Percentiles rank a stretch among this genome's conserved stretches.
Evolutionary conservation across 805 yeast genomes (phyloP).

Genomic region (Pichia eremophila): DNA sequence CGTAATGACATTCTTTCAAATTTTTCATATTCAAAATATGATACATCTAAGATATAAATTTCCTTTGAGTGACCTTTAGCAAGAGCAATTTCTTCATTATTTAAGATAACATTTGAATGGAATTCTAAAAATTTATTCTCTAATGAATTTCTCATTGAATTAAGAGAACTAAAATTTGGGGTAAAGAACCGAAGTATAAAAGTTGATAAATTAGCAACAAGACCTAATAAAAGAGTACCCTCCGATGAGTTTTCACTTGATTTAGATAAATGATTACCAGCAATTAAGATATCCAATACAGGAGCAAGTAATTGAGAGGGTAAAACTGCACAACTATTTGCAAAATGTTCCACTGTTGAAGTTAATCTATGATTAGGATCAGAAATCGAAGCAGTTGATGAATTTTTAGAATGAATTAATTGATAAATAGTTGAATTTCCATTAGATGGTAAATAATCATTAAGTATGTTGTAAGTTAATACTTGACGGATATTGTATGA

Average conservation of each 20-base stretch:
- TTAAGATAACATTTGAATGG: conserved; percentile 72
- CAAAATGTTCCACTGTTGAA: conserved; percentile 66
- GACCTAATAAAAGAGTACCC: conserved; percentile 68
- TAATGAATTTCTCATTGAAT: conserved; percentile 63
- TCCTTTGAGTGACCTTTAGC: conserved; percentile 76
- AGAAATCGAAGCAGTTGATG: conserved; percentile 29
- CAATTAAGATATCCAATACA: conserved; percentile 62
- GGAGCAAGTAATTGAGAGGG: conserved; percentile 85
- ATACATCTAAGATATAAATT: conserved; percentile 62
- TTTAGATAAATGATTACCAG: conserved; percentile 67
- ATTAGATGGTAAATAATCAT: conserved; percentile 61
- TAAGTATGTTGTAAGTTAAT: conserved; percentile 55
- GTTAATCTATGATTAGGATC: conserved; percentile 83
- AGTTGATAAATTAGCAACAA: conserved; percentile 75
- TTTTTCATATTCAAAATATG: conserved; percentile 72
- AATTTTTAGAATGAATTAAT: conserved; percentile 38
- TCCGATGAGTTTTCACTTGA: conserved; percentile 65
- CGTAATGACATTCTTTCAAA: conserved; percentile 69
- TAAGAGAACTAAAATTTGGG: conserved; percentile 81
- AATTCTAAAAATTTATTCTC: conserved; percentile 80
- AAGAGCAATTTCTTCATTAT: conserved; percentile 81
- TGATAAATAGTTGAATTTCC: conserved; percentile 68
- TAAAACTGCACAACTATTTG: conserved; percentile 59
- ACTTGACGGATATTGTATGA: conserved; percentile 52
- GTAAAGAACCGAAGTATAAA: conserved; percentile 63